These are phyloP conservation scores for Mucor saturninus DNA, from an alignment of 371 early-diverging fungal species.

Conservation along the genomic window DNA sequence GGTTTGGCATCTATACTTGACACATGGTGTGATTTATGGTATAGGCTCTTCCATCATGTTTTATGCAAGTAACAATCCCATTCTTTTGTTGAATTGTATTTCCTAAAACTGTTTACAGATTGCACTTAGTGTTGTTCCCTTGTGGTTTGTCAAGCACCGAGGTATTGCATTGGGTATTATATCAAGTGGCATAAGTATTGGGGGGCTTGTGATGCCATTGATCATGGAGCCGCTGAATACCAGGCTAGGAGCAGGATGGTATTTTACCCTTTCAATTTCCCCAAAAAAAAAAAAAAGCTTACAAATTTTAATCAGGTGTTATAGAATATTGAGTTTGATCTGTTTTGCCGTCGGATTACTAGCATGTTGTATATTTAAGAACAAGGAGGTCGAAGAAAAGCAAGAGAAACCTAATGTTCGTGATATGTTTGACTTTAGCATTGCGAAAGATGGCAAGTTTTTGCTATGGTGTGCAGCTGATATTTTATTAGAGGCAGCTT, in stretches of 20 bases:
- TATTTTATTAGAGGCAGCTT: constrained; percentile 47
- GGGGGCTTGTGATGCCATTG: constrained; percentile 72
- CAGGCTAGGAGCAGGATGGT: constrained; percentile 59
- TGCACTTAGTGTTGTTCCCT: constrained; percentile 40
- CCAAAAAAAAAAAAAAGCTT: neutral
- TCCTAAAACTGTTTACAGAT: constrained; percentile 15
- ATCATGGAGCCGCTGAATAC: constrained; percentile 62
- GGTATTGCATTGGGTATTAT: constrained; percentile 78
- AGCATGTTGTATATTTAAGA: constrained; percentile 21
- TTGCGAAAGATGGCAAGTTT: constrained; percentile 49
- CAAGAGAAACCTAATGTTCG: neutral
- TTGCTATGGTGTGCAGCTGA: constrained; percentile 40
- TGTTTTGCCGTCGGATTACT: constrained; percentile 22
- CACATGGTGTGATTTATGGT: constrained; percentile 40
- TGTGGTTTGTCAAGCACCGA: constrained; percentile 70
- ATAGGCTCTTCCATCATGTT: constrained; percentile 54
- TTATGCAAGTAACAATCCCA: constrained; percentile 25
- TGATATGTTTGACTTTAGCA: constrained; percentile 49
- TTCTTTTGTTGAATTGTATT: neutral
- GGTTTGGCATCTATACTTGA: constrained; percentile 44
- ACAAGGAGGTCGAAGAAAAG: constrained; percentile 1
- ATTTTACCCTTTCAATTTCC: neutral
- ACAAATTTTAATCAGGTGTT: constrained; percentile 20
- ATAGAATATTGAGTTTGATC: constrained; percentile 22
- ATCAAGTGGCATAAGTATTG: constrained; percentile 76